Evolutionary conservation across 164 flowering plant species (phyloP).

Genomic region (Cinnamomum chago): DNA sequence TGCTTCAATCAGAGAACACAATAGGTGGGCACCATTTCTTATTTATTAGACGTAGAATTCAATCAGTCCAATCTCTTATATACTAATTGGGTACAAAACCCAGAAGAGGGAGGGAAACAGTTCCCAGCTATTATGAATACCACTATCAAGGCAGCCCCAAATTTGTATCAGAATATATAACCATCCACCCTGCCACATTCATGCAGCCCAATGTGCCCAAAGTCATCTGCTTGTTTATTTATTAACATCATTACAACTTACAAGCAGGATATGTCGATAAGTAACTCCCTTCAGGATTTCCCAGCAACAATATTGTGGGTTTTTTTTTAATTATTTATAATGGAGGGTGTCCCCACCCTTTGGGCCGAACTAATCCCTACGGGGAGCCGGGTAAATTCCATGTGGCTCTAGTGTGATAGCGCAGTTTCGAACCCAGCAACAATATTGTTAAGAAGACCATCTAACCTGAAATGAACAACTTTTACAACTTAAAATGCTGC

Average conservation of each 20-base stretch:
- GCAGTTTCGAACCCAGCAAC: neutral
- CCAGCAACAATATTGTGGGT: neutral
- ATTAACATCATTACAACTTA: neutral
- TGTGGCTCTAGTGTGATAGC: no score
- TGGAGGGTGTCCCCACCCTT: no score
- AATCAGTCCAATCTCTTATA: no score
- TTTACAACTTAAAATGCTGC: conserved; percentile 74
- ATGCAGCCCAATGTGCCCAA: no score
- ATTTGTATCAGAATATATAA: no score
- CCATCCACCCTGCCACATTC: neutral
- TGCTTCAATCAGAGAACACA: neutral
- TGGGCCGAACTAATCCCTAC: no score
- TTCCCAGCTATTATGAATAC: neutral
- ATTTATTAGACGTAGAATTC: no score
- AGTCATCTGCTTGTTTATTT: no score
- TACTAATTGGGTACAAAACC: neutral
- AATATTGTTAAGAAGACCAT: conserved; percentile 17
- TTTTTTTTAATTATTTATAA: no score
- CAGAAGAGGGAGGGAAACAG: neutral
- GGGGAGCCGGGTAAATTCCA: no score
- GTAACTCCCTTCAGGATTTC: no score
- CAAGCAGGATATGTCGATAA: conserved; percentile 1
- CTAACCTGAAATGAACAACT: conserved; percentile 82
- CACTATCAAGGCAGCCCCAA: neutral
- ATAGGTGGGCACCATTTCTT: neutral